A percentile compares a stretch with the other conserved stretches of the same genome.
Conservation (phyloP, 2,329 filamentous ascomycete species). For the Pestalotiopsis sp. region DNA sequence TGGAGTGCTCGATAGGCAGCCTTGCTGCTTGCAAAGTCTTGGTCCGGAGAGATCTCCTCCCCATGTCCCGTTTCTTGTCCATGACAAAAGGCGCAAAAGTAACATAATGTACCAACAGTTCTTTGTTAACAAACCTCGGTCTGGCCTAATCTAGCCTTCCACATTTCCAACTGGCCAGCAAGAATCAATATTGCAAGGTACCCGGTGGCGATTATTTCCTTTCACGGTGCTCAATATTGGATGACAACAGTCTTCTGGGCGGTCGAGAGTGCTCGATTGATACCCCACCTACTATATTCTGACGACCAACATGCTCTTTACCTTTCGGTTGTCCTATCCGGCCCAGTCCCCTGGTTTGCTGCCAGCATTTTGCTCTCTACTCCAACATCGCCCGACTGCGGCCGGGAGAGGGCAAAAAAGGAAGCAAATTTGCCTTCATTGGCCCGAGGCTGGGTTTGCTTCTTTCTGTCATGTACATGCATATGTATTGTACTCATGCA, state of each 20-base stretch:
- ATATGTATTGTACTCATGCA: not conserved
- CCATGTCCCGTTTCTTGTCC: not conserved
- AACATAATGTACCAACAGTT: not conserved
- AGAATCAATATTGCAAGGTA: slow-evolving; percentile 10
- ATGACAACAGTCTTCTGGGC: not conserved
- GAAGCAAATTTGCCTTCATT: slow-evolving; percentile 14
- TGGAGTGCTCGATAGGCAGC: not conserved
- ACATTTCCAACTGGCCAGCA: slow-evolving; percentile 1
- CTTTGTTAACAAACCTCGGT: not conserved
- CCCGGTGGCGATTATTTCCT: slow-evolving; percentile 7
- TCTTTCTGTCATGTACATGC: not conserved
- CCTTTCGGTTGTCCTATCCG: not conserved
- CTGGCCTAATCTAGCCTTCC: slow-evolving; percentile 3
- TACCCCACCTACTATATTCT: slow-evolving; percentile 11
- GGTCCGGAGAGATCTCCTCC: not conserved
- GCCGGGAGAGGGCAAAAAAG: not conserved
- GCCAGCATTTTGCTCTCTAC: not conserved
- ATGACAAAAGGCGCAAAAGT: not conserved
- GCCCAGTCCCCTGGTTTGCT: not conserved
- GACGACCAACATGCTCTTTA: not conserved
- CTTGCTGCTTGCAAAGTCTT: not conserved
- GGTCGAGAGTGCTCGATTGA: slow-evolving; percentile 8
- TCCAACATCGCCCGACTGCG: not conserved
- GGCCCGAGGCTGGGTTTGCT: slow-evolving; percentile 3
- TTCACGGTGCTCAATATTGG: slow-evolving; percentile 10